Conservation (phyloP, 768 basidiomycete species). For the Russula brevipes region DNA sequence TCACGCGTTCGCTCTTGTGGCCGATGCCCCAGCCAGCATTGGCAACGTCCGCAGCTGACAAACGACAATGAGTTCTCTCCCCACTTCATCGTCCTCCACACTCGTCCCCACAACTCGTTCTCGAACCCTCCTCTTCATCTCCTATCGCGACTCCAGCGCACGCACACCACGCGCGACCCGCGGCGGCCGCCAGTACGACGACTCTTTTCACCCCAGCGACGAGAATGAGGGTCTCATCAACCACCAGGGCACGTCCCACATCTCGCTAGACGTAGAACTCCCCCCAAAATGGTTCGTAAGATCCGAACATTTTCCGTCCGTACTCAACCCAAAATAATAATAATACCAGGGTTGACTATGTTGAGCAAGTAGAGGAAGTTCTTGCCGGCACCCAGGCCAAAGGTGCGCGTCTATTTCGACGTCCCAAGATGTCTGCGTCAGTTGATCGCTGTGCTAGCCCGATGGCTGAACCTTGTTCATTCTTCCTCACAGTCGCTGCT, state of each 20-base stretch:
- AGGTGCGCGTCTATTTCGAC: conserved; percentile 49
- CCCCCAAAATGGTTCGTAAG: conserved; percentile 79
- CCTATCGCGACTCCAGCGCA: conserved; percentile 77
- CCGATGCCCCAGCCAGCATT: background rate
- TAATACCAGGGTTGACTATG: conserved; percentile 74
- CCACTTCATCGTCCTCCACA: conserved; percentile 32
- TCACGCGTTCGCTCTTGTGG: background rate
- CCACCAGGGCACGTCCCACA: conserved; percentile 40
- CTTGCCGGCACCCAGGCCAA: conserved; percentile 65
- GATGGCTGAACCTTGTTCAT: conserved; percentile 24
- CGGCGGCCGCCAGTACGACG: conserved; percentile 40
- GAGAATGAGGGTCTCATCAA: conserved; percentile 64
- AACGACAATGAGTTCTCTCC: conserved; percentile 23
- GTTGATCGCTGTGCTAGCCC: conserved; percentile 21
- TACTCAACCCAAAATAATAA: conserved; percentile 23
- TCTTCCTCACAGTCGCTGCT: conserved; percentile 54
- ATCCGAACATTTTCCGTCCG: conserved; percentile 17
- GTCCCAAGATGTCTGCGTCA: conserved; percentile 17
- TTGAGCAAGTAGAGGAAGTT: conserved; percentile 83
- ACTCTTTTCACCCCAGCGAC: conserved; percentile 47
- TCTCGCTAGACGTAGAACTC: conserved; percentile 53
- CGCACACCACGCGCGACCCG: conserved; percentile 40
- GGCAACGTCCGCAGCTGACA: background rate
- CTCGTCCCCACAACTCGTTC: conserved; percentile 61
- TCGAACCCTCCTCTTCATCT: conserved; percentile 88